Base-by-base conservation (phyloP, 352 stramenopile genomes). In the Phytophthora sansomeana region DNA sequence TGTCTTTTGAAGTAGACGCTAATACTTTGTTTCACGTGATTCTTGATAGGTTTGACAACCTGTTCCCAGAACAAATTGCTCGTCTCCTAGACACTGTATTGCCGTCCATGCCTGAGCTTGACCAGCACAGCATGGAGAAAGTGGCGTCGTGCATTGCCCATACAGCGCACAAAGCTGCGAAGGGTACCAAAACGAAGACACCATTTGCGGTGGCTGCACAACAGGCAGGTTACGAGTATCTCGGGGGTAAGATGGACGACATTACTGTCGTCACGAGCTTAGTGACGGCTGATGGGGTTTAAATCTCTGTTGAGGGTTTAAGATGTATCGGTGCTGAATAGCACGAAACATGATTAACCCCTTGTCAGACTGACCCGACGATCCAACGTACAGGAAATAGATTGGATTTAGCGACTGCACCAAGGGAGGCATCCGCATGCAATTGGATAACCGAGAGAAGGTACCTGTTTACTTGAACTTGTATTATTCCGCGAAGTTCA, bases 41-140 rank as follows among this genome's bases (percentile, higher is more conserved):
- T 14, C 11, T 19, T 60, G 24, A 19, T 56, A 96, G 88, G 19
- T 98, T 99, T 76, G 96, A 99, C 74, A 99, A 99, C 69, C 74
- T 99, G n/a, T 93, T 88, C 54, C 83, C 95, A 32, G 76, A 78
- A 33, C 88, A 97, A 55, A 91, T 98, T 59, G 65, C 83, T 35
- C 75, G 56, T 50, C 62, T 95, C 8, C 60, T 96, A 35, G 84
- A 92, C 60, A 81, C 74, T 35, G 78, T 90, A 47, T 67, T 92
- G 63, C 80, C 83, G 10, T 75, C 78, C 13, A 75, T 61, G n/a
- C 73, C 69, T 6, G 77, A 87, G 53, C 60, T 79, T 26, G 80
- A 87, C 42, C 44, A 75, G 28, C 67, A 77, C 48, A 88, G 75
- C 58, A 92, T 94, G 87, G 80, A 91, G 56, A 89, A 91, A 44